phyloP scores from a whole-genome alignment of 1,284 basidiomycete species.

The Amylostereum chailletii region DNA sequence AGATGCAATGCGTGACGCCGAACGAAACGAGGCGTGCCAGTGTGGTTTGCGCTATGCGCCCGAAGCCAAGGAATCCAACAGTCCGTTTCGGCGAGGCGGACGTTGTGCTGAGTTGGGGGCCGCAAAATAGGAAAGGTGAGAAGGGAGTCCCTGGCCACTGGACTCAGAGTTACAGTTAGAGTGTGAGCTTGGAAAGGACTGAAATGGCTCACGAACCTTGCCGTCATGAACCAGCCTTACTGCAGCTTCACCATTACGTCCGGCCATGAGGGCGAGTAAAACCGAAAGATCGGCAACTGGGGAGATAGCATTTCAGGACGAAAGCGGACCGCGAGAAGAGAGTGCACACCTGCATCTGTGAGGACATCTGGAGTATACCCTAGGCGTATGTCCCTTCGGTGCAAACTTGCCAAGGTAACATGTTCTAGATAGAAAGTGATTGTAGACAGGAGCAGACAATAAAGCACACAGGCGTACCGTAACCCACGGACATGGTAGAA shows the following conservation, averaged over 20 bases:
- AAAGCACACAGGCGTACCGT: conserved; percentile 40
- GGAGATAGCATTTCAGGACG: conserved; percentile 6
- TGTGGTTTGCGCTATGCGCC: conserved; percentile 81
- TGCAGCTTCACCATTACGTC: conserved; percentile 65
- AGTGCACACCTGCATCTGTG: conserved; percentile 67
- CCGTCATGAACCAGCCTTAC: conserved; percentile 61
- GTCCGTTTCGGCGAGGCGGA: conserved; percentile 48
- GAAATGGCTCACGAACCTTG: conserved; percentile 32
- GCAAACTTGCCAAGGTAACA: conserved; percentile 57
- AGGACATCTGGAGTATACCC: conserved; percentile 91
- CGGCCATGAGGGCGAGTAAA: conserved; percentile 88
- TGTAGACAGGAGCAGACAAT: too few species aligned
- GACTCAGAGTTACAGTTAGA: conserved; percentile 31
- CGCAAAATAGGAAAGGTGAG: conserved; percentile 77
- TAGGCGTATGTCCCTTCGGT: conserved; percentile 61
- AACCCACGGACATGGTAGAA: conserved; percentile 88
- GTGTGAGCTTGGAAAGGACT: neutral
- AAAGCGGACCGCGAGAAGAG: neutral
- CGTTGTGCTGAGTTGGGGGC: conserved; percentile 64
- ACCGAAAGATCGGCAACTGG: conserved; percentile 81
- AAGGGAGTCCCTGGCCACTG: conserved; percentile 46
- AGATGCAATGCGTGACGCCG: conserved; percentile 62
- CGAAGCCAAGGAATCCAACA: conserved; percentile 89
- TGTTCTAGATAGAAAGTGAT: conserved; percentile 55
- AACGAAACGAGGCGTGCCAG: conserved; percentile 74